Base-by-base conservation (phyloP, 1,284 basidiomycete genomes). In the Polyporus tsugae region DNA sequence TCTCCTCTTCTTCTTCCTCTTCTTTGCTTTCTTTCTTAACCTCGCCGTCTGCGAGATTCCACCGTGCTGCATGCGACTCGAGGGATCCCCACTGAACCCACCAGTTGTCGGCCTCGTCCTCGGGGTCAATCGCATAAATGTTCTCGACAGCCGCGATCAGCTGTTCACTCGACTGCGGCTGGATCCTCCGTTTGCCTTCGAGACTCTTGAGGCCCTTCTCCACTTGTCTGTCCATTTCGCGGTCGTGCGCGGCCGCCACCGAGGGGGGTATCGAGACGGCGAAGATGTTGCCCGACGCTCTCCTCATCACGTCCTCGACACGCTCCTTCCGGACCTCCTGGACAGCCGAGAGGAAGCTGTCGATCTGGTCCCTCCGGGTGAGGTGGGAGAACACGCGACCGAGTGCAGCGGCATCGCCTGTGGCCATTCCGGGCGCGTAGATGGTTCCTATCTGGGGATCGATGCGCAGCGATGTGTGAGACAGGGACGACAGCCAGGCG, bases 371-470 rank as follows among this genome's bases (percentile, higher is more conserved):
- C 22, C 78, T 73, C 1, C 78, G 75, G 58, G 78, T 78, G 4
- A 91, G 77, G 74, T 88, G 86, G 3, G 85, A 85, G 76, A 91
- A 89, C 2, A 91, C 74, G 55, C 84, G 85, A n/a, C 83, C 89
- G 6, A 91, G 81, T 9, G 87, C 84, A 3, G 86, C 86, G 5
- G 82, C 87, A 69, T 90, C 89, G 76, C 90, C 89, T 6, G 89
- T 74, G 4, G 82, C 79, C 77, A 90, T 83, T 13, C 83, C 84
- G n/a, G 81, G 77, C 7, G 82, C 79, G 74, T 90, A 89, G 13
- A 85, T 78, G 0, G 85, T 82, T 19, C 88, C 87, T 19, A 84
- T 80, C 88, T 90, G 66, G 22, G 49, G 17, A 38, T 58, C 35
- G 9, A 35, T 19, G 4, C n/a, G 62, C 33, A 29, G 36, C 22